Conservation (phyloP, 139 green algal genomes). For the Coccomyxa sp. region DNA sequence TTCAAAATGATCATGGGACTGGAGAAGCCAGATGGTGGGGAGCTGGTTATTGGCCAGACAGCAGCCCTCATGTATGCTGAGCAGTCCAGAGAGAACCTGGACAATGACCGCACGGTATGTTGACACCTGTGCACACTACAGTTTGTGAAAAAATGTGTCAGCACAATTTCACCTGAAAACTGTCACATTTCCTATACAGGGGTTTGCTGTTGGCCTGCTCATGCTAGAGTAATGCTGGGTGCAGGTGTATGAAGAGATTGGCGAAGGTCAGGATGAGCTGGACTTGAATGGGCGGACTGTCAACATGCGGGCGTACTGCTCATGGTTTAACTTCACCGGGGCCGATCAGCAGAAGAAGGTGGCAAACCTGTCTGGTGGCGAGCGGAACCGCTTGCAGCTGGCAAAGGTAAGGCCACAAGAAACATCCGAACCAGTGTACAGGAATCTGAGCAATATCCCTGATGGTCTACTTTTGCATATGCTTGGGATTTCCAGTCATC, state of each 20-base stretch:
- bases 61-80: conserved; percentile 73
- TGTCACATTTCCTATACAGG: no score
- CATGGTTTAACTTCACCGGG: conserved; percentile 81
- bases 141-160: no score
- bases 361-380: conserved; percentile 53
- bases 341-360: conserved; percentile 59
- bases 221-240: not conserved
- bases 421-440: not conserved
- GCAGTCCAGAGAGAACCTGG: conserved; percentile 66
- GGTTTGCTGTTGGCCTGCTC: no score
- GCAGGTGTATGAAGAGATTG: conserved; percentile 58
- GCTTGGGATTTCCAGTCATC: not conserved
- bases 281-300: conserved; percentile 58
- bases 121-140: not conserved
- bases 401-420: conserved; percentile 35
- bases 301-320: conserved; percentile 68
- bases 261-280: conserved; percentile 34
- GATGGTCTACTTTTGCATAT: not conserved
- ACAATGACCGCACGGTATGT: conserved; percentile 1
- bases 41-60: conserved; percentile 57
- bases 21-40: conserved; percentile 50
- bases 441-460: not conserved
- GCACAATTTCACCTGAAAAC: no score
- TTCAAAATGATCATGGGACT: conserved; percentile 80
- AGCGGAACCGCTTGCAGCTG: conserved; percentile 82